Base-by-base conservation (phyloP, 495 filamentous ascomycete genomes). In the Penicillium cinerascens region DNA sequence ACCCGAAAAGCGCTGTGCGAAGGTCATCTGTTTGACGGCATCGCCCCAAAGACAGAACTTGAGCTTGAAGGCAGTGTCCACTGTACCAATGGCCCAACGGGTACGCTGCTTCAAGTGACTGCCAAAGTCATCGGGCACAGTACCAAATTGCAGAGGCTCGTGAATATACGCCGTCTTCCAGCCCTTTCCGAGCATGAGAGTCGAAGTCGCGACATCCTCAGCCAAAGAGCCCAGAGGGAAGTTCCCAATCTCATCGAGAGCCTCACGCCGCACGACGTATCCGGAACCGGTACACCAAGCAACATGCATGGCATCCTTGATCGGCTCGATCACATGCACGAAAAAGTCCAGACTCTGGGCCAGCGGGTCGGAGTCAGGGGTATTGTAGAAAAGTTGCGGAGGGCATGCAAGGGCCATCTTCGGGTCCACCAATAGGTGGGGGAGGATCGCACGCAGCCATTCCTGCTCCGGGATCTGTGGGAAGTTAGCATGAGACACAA, bases 251-350 rank as follows among this genome's bases (percentile, higher is more conserved):
- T 69, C 62, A 40, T 79, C 69, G 13, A 82, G 63, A 16, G 78
- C 78, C 29, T 61, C 61, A 17, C 78, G 72, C 5, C 78, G 72
- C 41, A 76, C 59, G 15, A 78, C 63, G 47, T 76, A 82, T 25
- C 79, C 79, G 20, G 77, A 80, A 8, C 79, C 79, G 20, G 77
- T 78, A 51, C 77, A 78, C 78, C 76, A 78, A 23, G 76, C 75
- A 23, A 62, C 69, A 27, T 65, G 68, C 33, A 78, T 63, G 6
- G 70, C 65, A 58, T 81, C 76, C 55, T 79, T 80, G 43, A 77
- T 73, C n/a, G 69, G 70, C 50, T 80, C 76, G 44, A 72, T 72
- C n/a, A 77, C 70, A 58, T 76, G 70, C 20, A 73, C 67, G 58
- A 78, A 77, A 41, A 70, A 69, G 36, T 74, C 71, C 36, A 77